Conservation (phyloP, 2,329 filamentous ascomycete genomes). For the Lachnellula suecica region DNA sequence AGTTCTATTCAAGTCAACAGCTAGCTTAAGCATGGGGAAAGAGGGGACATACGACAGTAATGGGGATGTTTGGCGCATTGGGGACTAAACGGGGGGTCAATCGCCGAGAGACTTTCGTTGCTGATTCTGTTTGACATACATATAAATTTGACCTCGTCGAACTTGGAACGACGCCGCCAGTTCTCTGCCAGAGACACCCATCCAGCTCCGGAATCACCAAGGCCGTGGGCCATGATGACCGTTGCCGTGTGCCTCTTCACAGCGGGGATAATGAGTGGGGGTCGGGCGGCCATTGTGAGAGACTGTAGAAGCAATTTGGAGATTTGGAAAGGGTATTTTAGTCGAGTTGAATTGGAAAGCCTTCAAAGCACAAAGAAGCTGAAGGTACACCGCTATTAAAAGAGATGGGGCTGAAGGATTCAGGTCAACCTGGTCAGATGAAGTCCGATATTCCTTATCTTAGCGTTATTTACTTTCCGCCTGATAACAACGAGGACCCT, state of each 20-base stretch:
- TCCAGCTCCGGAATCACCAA: slow-evolving; percentile 79
- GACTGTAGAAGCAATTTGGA: not conserved
- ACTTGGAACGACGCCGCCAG: slow-evolving; percentile 76
- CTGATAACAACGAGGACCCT: slow-evolving; percentile 12
- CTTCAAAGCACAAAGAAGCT: no score
- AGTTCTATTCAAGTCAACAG: no score
- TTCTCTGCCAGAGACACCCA: slow-evolving; percentile 85
- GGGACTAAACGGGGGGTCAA: slow-evolving; percentile 58
- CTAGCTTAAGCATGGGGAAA: not conserved
- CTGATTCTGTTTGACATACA: slow-evolving; percentile 30
- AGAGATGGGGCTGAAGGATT: not conserved
- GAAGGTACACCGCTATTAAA: no score
- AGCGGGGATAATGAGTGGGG: slow-evolving; percentile 71
- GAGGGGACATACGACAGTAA: slow-evolving; percentile 62
- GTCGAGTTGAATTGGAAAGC: not conserved
- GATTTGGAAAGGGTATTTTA: not conserved
- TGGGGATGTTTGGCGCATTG: slow-evolving; percentile 82
- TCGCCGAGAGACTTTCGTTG: not conserved
- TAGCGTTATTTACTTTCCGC: slow-evolving; percentile 15
- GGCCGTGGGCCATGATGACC: slow-evolving; percentile 89
- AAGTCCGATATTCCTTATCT: slow-evolving; percentile 4
- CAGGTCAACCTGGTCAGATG: not conserved
- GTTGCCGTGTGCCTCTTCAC: slow-evolving; percentile 85
- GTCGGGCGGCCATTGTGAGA: slow-evolving; percentile 26
- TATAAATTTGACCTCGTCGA: slow-evolving; percentile 90